Percentiles rank a stretch among this genome's conserved stretches.
These are phyloP conservation scores for Physcomitrellopsis africana DNA, from an alignment of 225 moss, liverwort and hornwort genomes.

Conservation along the genomic window DNA sequence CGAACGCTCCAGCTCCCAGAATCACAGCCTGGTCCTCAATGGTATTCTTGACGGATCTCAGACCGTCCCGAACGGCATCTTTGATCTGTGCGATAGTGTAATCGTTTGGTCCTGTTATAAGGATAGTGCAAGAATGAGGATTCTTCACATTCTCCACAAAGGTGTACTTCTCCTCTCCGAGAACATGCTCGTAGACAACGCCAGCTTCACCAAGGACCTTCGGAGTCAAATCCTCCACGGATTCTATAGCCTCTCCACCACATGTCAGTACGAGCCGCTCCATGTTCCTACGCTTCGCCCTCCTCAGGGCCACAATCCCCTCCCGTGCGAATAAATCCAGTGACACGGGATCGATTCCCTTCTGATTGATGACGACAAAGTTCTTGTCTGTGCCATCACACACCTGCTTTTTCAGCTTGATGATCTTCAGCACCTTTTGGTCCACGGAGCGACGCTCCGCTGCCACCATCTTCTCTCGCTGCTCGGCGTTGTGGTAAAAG, in stretches of 20 bases:
- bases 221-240: constrained; percentile 74
- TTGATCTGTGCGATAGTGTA: constrained; percentile 99
- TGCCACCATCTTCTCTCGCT: constrained; percentile 96
- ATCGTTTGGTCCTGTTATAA: constrained; percentile 96
- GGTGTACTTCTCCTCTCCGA: constrained; percentile 97
- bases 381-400: constrained; percentile 85
- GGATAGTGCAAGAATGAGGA: constrained; percentile 92
- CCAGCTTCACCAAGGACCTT: constrained; percentile 84
- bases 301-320: constrained; percentile 88
- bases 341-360: constrained; percentile 95
- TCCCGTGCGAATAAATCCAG: constrained; percentile 84
- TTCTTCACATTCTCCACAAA: constrained; percentile 94
- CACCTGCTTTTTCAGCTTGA: constrained; percentile 81
- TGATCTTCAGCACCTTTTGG: constrained; percentile 89
- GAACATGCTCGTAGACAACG: constrained; percentile 88
- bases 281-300: constrained; percentile 97
- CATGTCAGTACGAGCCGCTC: constrained; percentile 89
- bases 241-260: constrained; percentile 93
- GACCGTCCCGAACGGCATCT: constrained; percentile 91
- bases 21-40: constrained; percentile 86
- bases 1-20: constrained; percentile 97
- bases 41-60: constrained; percentile 92
- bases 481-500: constrained; percentile 94
- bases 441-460: constrained; percentile 94
- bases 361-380: constrained; percentile 94